phyloP scores from a whole-genome alignment of 1,284 basidiomycete genomes.

The Trichosporon inkin region DNA sequence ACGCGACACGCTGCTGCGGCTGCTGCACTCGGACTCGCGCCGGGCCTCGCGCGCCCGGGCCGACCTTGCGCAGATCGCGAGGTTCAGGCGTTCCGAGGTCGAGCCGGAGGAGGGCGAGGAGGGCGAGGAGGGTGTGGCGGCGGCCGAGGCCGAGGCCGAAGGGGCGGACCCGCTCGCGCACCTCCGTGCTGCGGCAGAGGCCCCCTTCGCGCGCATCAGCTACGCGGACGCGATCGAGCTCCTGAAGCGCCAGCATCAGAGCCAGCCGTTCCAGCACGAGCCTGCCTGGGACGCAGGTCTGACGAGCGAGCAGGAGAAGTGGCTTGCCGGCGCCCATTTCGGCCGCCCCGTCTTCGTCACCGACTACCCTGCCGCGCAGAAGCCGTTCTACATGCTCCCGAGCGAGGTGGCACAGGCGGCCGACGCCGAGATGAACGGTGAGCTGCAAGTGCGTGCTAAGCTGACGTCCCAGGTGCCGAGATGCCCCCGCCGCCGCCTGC shows the following conservation, averaged over 20 bases:
- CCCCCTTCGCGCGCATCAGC: constrained; percentile 59
- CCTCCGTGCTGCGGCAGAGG: constrained; percentile 24
- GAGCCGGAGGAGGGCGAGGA: neutral
- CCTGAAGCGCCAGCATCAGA: constrained; percentile 54
- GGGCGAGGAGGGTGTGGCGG: neutral
- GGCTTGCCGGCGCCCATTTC: constrained; percentile 63
- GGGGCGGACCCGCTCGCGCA: constrained; percentile 23
- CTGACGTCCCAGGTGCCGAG: neutral
- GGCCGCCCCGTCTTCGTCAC: constrained; percentile 81
- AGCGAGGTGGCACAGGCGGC: constrained; percentile 14
- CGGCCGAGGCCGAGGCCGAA: neutral
- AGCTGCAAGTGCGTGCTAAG: neutral
- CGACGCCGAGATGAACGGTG: neutral
- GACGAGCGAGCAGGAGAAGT: constrained; percentile 87
- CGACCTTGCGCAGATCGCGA: constrained; percentile 26
- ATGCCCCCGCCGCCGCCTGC: constrained; percentile 3
- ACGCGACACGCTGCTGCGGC: constrained; percentile 21
- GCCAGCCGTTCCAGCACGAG: constrained; percentile 55
- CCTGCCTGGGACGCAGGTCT: constrained; percentile 70
- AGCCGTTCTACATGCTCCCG: constrained; percentile 94
- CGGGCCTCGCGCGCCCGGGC: constrained; percentile 27
- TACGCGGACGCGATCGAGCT: constrained; percentile 72
- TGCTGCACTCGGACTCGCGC: constrained; percentile 20
- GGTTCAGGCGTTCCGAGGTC: neutral
- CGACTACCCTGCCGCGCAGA: constrained; percentile 74